Percentiles rank a stretch among this genome's conserved stretches.
Conservation (phyloP, 805 yeast genomes). For the Lipomyces spencermartinsiae region DNA sequence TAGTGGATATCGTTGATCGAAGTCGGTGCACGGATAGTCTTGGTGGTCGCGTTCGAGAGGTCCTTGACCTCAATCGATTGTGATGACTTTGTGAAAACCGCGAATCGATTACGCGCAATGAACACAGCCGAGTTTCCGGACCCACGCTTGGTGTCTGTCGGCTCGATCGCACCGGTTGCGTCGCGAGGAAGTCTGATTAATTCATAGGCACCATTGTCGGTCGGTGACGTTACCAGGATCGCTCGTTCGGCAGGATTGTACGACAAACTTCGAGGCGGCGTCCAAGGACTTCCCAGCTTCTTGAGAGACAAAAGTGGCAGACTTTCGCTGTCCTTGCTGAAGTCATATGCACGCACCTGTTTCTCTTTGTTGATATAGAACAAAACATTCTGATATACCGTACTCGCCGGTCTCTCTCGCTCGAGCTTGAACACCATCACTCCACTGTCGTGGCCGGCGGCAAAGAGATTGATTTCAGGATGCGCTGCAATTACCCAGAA, state of each 20-base stretch:
- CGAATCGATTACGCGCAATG: constrained; percentile 94
- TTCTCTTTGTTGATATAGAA: constrained; percentile 81
- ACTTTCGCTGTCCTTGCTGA: constrained; percentile 64
- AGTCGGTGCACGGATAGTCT: constrained; percentile 63
- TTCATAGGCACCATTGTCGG: constrained; percentile 70
- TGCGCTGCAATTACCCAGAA: constrained; percentile 93
- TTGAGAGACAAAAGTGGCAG: constrained; percentile 84
- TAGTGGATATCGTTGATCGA: constrained; percentile 72
- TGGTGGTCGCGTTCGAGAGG: constrained; percentile 79
- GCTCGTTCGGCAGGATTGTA: constrained; percentile 94
- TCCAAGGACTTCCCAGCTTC: constrained; percentile 84
- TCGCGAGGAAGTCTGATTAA: constrained; percentile 81
- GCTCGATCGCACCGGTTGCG: constrained; percentile 92
- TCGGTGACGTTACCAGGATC: constrained; percentile 73
- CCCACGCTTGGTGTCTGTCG: constrained; percentile 78
- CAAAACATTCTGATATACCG: constrained; percentile 73
- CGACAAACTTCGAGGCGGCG: constrained; percentile 80
- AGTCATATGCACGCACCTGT: constrained; percentile 83
- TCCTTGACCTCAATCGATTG: constrained; percentile 83
- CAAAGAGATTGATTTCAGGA: constrained; percentile 89
- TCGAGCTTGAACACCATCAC: constrained; percentile 97
- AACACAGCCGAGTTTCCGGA: constrained; percentile 85
- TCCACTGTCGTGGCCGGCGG: constrained; percentile 93
- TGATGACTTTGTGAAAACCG: constrained; percentile 69
- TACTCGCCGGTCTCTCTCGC: constrained; percentile 95